Evolutionary conservation across 345 rosid genomes (phyloP), one percentile per base, ranked within the genome.

Genomic region (Punica granatum): DNA sequence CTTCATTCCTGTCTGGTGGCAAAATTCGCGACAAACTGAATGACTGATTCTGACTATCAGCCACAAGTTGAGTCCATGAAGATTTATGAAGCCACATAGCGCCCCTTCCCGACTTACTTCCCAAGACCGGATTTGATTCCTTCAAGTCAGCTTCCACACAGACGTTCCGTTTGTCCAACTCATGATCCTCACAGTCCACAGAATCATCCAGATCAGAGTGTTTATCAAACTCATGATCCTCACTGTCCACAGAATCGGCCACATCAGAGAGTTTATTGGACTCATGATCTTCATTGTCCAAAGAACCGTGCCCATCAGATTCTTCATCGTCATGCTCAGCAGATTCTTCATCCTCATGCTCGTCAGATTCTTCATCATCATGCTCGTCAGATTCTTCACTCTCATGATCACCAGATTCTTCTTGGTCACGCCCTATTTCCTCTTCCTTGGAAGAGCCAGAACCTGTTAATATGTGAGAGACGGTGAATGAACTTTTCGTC

Each of bases 41-140:
- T 26, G 87, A 74, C 69, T 66, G 71, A 69, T 58, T 79, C 42
- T 42, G 75, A 21, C 15, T 66, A 63, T 81, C 79, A 63, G 73
- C 67, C 59, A 91, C 81, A 81, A 94, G 73, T 74, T 94, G 92
- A 62, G 88, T 84, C 99, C 99, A 94, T 25, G 99, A 80, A 36
- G 83, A 84, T 65, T 82, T 78, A 64, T 91, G 86, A 69, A 81
- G 85, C 99, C 99, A 94, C 41, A 86, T 77, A 58, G 83, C 71
- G 66, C 95, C 89, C 76, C 86, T 84, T 72, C 89, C 80, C 6
- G 84, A 65, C 63, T 77, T 84, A 63, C 30, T 76, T 13, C 42
- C 19, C 41, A 66, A 67, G 66, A 77, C 65, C 60, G 67, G 60
- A 64, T 44, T 66, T 43, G 69, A 46, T 63, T 64, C 58, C 33